A percentile compares a stretch with the other conserved stretches of the same genome.
These are phyloP conservation scores for Plenodomus biglobosus DNA, from an alignment of 2,329 filamentous ascomycete genomes.

Conservation along the genomic window DNA sequence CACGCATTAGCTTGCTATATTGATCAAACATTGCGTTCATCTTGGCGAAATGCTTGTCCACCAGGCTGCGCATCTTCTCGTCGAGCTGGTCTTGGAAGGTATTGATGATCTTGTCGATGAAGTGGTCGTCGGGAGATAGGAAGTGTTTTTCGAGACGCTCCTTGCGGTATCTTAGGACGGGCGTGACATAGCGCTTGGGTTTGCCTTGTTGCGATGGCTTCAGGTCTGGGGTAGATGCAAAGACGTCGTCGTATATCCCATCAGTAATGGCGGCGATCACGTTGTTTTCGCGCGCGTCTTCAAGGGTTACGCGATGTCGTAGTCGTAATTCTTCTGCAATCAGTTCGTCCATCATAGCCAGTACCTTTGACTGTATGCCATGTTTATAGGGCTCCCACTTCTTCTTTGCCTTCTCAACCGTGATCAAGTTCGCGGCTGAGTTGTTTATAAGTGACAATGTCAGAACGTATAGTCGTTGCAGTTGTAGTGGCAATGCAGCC, in stretches of 20 bases:
- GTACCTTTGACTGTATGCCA: constrained; percentile 8
- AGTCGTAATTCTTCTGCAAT: neutral
- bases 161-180: constrained; percentile 17
- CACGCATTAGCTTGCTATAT: constrained; percentile 3
- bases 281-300: constrained; percentile 12
- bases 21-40: constrained; percentile 2
- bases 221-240: constrained; percentile 4
- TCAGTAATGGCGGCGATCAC: constrained; percentile 18
- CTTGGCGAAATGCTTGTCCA: constrained; percentile 7
- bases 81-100: constrained; percentile 11
- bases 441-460: constrained; percentile 4
- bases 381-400: constrained; percentile 8
- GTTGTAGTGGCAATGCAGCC: neutral
- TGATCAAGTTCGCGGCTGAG: constrained; percentile 16
- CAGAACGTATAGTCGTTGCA: constrained; percentile 6
- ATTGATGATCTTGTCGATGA: constrained; percentile 13
- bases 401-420: constrained; percentile 18
- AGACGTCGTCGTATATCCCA: constrained; percentile 14
- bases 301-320: constrained; percentile 10
- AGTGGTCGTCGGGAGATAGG: constrained; percentile 6
- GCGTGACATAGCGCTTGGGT: constrained; percentile 10
- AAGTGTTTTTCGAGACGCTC: constrained; percentile 4
- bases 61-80: constrained; percentile 55
- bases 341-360: constrained; percentile 9
- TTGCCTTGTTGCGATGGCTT: constrained; percentile 8